Evolutionary conservation across 345 rosid genomes (phyloP), one percentile per base, ranked within the genome.

Genomic region (Pugionium cornutum): DNA sequence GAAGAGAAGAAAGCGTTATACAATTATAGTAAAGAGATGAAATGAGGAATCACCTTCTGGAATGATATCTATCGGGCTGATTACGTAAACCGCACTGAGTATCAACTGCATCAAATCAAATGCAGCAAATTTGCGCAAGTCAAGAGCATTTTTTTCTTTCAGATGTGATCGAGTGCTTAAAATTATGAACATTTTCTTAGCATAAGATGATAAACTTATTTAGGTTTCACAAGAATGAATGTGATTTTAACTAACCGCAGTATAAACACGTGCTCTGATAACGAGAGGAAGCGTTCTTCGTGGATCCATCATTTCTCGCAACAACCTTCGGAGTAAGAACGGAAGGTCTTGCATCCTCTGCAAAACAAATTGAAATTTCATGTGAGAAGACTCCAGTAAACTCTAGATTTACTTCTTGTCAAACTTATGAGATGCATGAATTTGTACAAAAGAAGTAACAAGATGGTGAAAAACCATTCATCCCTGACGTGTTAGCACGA

Each of bases 331-430:
- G 3, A 94, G 77, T 69, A 94, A 79, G 69, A 94, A 94, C 29
- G 99, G 97, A 73, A 94, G 97, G 74, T 94, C 99, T 82, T 74
- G 95, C 79, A 90, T 63, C 78, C 91, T 83, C 97, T 94, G 83
- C 28, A 48, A 50, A 30, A 18, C 18, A 18, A 6, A 39, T 39
- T 18, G 42, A 48, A 58, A 18, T 48, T 30, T 39, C 33, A 18
- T 47, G 32, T 29, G 33, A 46, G 49, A 56, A 36, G 36, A 36
- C 28, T 62, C 27, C 29, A 62, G 30, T 2, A 62, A 35, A 35
- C 26, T 62, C 34, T 6, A 35, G 27, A 10, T 31, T 50, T 37
- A 50, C 30, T 2, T 48, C 1, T 62, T 3, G 4, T 52, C 18
- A 18, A 18, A 18, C 18, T 18, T 18, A 18, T 18, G 18, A 18